Conservation (phyloP, 2,329 filamentous ascomycete species). For the Calonectria hongkongensis region DNA sequence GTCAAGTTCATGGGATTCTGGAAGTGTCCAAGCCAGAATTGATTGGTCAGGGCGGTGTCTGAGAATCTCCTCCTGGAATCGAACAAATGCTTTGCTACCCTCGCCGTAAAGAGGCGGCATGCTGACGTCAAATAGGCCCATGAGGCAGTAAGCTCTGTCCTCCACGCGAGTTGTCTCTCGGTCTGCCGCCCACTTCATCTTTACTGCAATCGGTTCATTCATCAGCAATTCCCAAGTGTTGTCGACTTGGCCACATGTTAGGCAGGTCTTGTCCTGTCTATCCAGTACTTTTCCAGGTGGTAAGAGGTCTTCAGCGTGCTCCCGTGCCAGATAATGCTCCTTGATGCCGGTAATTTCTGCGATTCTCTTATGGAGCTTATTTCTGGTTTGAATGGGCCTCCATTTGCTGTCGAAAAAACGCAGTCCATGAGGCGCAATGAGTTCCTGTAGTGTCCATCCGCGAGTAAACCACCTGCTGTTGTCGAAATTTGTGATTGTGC, state of each 20-base stretch:
- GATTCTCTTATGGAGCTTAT: neutral
- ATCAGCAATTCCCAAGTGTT: neutral
- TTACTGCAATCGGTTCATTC: slow-evolving; percentile 1
- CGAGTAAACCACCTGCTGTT: slow-evolving; percentile 7
- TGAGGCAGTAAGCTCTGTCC: slow-evolving; percentile 32
- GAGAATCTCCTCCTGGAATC: slow-evolving; percentile 33
- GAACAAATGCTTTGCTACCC: slow-evolving; percentile 26
- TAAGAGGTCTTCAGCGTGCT: neutral
- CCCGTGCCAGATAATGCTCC: neutral
- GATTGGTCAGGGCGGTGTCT: slow-evolving; percentile 11
- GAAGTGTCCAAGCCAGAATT: slow-evolving; percentile 5
- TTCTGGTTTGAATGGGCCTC: neutral
- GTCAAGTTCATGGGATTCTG: neutral
- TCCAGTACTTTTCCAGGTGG: neutral
- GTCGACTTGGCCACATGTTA: neutral
- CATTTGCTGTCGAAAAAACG: neutral
- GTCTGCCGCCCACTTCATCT: slow-evolving; percentile 28
- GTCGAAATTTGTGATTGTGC: slow-evolving; percentile 5
- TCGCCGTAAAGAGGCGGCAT: slow-evolving; percentile 39
- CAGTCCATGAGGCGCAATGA: slow-evolving; percentile 1
- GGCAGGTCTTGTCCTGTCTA: neutral
- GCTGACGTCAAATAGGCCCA: slow-evolving; percentile 37
- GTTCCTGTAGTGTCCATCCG: slow-evolving; percentile 14
- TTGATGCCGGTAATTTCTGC: slow-evolving; percentile 15
- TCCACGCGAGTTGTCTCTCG: slow-evolving; percentile 28